Conservation (phyloP, 1,139 yeast species). For the Sugiyamaella pinicola region DNA sequence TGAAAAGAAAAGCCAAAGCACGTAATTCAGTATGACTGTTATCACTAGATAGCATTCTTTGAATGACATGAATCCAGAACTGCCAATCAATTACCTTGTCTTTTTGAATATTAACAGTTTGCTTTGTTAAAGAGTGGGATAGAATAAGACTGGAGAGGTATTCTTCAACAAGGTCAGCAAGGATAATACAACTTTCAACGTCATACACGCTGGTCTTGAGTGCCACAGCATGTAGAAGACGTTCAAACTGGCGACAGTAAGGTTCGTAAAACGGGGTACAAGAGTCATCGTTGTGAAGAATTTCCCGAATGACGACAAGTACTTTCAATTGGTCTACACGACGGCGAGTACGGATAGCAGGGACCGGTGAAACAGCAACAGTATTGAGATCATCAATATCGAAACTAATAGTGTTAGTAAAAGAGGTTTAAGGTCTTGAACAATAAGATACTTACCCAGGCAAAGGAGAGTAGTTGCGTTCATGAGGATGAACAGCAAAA, state of each 20-base stretch:
- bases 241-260: slow-evolving; percentile 43
- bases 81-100: slow-evolving; percentile 59
- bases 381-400: slow-evolving; percentile 38
- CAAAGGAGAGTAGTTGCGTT: not conserved
- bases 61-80: slow-evolving; percentile 69
- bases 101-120: slow-evolving; percentile 34
- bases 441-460: slow-evolving; percentile 18
- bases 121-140: slow-evolving; percentile 32
- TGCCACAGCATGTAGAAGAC: slow-evolving; percentile 44
- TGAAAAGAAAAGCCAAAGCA: slow-evolving; percentile 66
- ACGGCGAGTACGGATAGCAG: slow-evolving; percentile 32
- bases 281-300: slow-evolving; percentile 41
- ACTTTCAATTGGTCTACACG: slow-evolving; percentile 43
- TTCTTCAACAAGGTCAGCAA: slow-evolving; percentile 52
- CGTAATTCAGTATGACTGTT: slow-evolving; percentile 65
- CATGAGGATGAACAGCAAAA: slow-evolving; percentile 35
- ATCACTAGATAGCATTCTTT: slow-evolving; percentile 61
- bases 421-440: no score
- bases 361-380: slow-evolving; percentile 38
- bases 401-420: slow-evolving; percentile 14
- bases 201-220: slow-evolving; percentile 42
- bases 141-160: slow-evolving; percentile 40
- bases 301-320: slow-evolving; percentile 41
- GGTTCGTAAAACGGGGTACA: slow-evolving; percentile 39
- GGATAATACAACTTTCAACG: slow-evolving; percentile 50